phyloP scores from a whole-genome alignment of 2,329 filamentous ascomycete genomes.

The Aspergillus fumigatus region DNA sequence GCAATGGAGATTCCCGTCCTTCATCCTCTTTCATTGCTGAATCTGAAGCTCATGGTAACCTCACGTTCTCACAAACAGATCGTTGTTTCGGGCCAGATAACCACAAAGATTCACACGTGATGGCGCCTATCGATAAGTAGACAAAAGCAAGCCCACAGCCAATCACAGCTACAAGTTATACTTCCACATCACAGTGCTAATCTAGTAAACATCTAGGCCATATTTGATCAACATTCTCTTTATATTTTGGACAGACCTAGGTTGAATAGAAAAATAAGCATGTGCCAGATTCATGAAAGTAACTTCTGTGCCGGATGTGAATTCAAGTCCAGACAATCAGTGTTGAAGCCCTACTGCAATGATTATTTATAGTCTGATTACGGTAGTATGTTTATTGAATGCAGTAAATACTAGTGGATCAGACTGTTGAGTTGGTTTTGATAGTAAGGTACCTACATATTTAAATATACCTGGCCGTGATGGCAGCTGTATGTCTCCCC shows the following conservation, averaged over 20 bases:
- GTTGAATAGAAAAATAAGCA: background rate
- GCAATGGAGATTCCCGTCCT: slow-evolving; percentile 28
- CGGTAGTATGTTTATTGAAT: no score
- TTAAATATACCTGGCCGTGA: background rate
- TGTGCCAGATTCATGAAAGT: background rate
- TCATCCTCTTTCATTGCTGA: slow-evolving; percentile 42
- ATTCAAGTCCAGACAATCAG: background rate
- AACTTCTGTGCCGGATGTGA: no score
- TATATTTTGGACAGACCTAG: no score
- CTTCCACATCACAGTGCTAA: background rate
- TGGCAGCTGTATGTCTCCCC: background rate
- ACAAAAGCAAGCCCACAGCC: background rate
- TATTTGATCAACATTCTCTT: background rate
- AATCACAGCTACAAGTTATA: background rate
- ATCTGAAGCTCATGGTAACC: slow-evolving; percentile 18
- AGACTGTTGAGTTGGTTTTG: background rate
- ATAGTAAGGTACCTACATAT: background rate
- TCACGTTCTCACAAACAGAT: slow-evolving; percentile 8
- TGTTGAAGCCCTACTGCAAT: background rate
- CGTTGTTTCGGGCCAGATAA: slow-evolving; percentile 23
- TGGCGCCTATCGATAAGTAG: slow-evolving; percentile 19
- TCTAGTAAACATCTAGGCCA: background rate
- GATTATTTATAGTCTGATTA: background rate
- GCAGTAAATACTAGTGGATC: background rate
- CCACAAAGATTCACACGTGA: slow-evolving; percentile 15